phyloP scores from a whole-genome alignment of 2,329 filamentous ascomycete species.

The Akanthomyces uredinophilus region DNA sequence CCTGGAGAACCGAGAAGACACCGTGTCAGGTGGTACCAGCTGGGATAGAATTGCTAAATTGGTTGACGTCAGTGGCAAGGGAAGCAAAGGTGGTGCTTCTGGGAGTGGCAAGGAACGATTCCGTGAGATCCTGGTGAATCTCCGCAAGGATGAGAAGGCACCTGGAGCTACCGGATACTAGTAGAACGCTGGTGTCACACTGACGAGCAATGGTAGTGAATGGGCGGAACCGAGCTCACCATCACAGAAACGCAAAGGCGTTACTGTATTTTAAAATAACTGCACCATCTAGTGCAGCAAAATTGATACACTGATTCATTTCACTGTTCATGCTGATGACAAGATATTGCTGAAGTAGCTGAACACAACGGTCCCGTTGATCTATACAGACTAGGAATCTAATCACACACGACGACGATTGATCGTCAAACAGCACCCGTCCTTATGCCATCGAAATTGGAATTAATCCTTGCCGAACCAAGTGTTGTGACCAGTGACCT shows the following conservation, averaged over 20 bases:
- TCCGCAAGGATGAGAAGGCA: constrained; percentile 90
- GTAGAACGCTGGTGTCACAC: constrained; percentile 7
- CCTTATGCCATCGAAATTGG: not conserved
- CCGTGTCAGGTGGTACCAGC: constrained; percentile 88
- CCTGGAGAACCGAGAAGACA: constrained; percentile 82
- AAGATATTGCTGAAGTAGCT: not conserved
- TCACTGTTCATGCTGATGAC: not conserved
- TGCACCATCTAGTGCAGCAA: not conserved
- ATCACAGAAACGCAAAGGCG: not conserved
- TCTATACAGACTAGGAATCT: not conserved
- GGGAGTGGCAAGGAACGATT: constrained; percentile 96
- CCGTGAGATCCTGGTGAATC: constrained; percentile 77
- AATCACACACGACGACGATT: constrained; percentile 3
- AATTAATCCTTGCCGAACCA: constrained; percentile 59
- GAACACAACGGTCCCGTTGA: not conserved
- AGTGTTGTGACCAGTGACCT: constrained; percentile 73
- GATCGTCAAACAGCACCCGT: not conserved
- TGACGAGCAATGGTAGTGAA: not conserved
- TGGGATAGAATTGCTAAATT: constrained; percentile 98
- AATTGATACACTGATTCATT: not conserved
- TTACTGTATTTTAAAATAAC: constrained; percentile 20
- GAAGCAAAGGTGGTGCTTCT: constrained; percentile 74
- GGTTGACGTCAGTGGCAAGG: constrained; percentile 95
- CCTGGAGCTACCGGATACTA: constrained; percentile 62
- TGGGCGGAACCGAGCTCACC: too few relatives aligned